phyloP scores from a whole-genome alignment of 768 basidiomycete species.

The Gymnopilus junonius region DNA sequence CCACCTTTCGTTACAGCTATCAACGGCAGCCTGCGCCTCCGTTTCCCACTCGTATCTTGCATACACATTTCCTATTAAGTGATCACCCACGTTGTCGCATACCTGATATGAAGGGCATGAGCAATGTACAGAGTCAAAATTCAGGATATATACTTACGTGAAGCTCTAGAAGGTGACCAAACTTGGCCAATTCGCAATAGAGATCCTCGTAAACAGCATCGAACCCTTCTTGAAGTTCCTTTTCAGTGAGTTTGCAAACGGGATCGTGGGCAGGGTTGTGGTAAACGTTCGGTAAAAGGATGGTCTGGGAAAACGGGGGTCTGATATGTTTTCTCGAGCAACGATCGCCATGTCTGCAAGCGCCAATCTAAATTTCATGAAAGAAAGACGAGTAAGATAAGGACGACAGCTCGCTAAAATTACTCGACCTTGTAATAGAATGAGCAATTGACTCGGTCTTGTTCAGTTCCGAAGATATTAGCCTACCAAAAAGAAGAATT shows the following conservation, averaged over 20 bases:
- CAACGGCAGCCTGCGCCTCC: slow-evolving; percentile 92
- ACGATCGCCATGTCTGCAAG: slow-evolving; percentile 96
- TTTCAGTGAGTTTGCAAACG: slow-evolving; percentile 83
- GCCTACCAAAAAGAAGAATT: slow-evolving; percentile 51
- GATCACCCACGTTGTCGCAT: slow-evolving; percentile 99
- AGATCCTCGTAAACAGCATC: slow-evolving; percentile 95
- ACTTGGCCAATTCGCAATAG: slow-evolving; percentile 93
- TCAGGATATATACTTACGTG: slow-evolving; percentile 65
- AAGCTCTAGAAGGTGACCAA: slow-evolving; percentile 93
- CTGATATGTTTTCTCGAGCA: slow-evolving; percentile 99
- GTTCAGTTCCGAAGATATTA: slow-evolving; percentile 95
- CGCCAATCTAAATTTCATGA: slow-evolving; percentile 86
- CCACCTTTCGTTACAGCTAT: slow-evolving; percentile 95
- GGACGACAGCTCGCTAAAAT: slow-evolving; percentile 1
- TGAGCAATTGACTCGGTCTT: slow-evolving; percentile 97
- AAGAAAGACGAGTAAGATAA: slow-evolving; percentile 5
- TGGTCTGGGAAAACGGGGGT: slow-evolving; percentile 97
- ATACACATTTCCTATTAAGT: slow-evolving; percentile 97
- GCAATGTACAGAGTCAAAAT: not conserved
- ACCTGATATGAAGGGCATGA: slow-evolving; percentile 51
- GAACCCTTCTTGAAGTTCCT: slow-evolving; percentile 89
- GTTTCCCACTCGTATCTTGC: slow-evolving; percentile 99
- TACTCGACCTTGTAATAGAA: slow-evolving; percentile 92
- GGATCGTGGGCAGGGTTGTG: slow-evolving; percentile 97
- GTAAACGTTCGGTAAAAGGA: slow-evolving; percentile 95